These are phyloP conservation scores for Meredithiella fracta DNA, from an alignment of 2,329 filamentous ascomycete genomes.

Conservation along the genomic window DNA sequence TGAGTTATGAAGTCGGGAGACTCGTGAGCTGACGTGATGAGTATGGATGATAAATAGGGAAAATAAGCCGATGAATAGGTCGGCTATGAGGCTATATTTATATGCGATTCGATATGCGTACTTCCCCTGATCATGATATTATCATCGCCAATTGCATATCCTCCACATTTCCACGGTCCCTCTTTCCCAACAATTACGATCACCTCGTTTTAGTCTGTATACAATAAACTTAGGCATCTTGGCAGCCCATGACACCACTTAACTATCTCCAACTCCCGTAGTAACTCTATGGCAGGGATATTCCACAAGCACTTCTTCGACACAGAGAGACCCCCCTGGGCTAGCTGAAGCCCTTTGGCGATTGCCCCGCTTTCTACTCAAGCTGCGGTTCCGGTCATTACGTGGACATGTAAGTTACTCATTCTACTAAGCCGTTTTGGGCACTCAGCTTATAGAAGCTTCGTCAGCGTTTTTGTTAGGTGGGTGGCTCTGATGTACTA, in stretches of 20 bases:
- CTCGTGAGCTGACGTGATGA: no score
- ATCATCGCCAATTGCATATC: no score
- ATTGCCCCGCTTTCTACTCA: background rate
- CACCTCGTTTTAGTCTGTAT: no score
- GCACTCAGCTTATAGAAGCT: slow-evolving; percentile 5
- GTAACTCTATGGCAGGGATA: no score
- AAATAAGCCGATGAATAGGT: no score
- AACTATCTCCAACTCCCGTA: background rate
- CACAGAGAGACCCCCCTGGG: background rate
- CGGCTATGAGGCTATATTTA: no score
- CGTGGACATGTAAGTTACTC: background rate
- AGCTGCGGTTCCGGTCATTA: slow-evolving; percentile 2
- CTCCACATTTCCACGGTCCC: no score
- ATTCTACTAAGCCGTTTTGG: slow-evolving; percentile 5
- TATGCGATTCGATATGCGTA: no score
- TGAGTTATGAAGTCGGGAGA: background rate
- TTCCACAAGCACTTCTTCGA: background rate
- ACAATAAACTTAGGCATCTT: background rate
- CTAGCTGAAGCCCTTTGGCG: background rate
- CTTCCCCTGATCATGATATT: no score
- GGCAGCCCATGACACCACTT: no score
- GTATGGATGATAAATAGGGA: no score
- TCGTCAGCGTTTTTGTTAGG: slow-evolving; percentile 6
- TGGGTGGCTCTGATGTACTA: background rate
- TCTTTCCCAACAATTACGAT: no score